Base-by-base conservation (phyloP, 2,329 filamentous ascomycete genomes). In the Verticillium tricorpus region DNA sequence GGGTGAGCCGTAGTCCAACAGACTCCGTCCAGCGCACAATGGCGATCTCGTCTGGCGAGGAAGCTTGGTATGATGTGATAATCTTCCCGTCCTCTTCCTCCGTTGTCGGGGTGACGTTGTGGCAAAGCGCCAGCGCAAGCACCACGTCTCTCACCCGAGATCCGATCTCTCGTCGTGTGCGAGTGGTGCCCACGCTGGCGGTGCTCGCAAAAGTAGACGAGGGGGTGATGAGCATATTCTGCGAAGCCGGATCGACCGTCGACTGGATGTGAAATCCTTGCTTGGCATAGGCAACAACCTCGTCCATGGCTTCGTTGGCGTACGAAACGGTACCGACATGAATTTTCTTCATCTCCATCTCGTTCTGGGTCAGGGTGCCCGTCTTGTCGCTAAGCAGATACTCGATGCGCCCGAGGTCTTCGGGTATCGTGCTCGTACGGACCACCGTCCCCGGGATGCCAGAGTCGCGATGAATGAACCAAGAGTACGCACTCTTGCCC, bases 321-420 rank as follows among this genome's bases (percentile, higher is more conserved):
- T 99, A 99, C 1, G 94, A 98, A 1, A 98, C 95, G 11, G 95
- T 99, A 11, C 96, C 95, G 60, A 99, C 92, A 70, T 99, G 96
- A 6, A 99, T 94, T 77, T 99, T 99, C 73, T 96, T 97, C 84
- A 99, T 89, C 71, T 97, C 94, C 93, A 97, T 97, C 71, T 97
- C 92, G 70, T 99, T 99, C 69, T 98, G 93, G 0, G 95, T 99
- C 63, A 99, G 76, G 1, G 95, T 99, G n/a, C 95, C 95, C 0
- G 95, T 99, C 76, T 99, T 99, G 75, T 99, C 95, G 65, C 92
- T 97, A 34, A 99, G 82, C 2, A 99, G 82, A 73, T 99, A 99
- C 74, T 99, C 95, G 55, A 99, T 96, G 28, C 96, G 86, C 8
- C 95, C 95, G 2, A 99, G 80, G 70, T 99, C 95, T 74, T 99